Percentiles rank a stretch among this genome's conserved stretches.
These are phyloP conservation scores for Prunella vulgaris DNA, from an alignment of 257 asterid species.

Conservation along the genomic window DNA sequence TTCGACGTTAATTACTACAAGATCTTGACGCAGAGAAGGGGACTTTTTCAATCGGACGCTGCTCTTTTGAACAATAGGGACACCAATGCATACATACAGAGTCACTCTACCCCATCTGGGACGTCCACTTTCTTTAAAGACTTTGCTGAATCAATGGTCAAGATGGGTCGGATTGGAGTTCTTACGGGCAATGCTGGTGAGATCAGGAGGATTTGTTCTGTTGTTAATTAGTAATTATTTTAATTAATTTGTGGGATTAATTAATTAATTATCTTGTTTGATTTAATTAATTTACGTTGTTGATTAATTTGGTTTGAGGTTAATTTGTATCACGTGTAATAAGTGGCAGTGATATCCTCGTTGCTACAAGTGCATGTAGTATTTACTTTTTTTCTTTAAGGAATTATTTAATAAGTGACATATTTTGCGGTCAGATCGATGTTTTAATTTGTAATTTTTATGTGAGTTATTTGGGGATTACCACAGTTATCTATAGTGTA, in stretches of 20 bases:
- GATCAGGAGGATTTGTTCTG: slow-evolving; percentile 41
- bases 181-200: slow-evolving; percentile 41
- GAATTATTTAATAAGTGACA: background rate
- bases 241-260: background rate
- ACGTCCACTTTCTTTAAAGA: slow-evolving; percentile 25
- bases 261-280: background rate
- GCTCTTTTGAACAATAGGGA: slow-evolving; percentile 31
- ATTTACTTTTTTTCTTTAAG: background rate
- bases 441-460: too few species aligned
- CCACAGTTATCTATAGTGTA: too few species aligned
- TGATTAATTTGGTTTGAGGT: background rate
- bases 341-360: background rate
- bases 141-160: slow-evolving; percentile 44
- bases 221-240: slow-evolving; percentile 18
- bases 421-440: background rate
- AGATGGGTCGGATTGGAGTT: slow-evolving; percentile 39
- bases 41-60: slow-evolving; percentile 43
- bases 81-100: slow-evolving; percentile 29
- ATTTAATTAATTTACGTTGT: background rate
- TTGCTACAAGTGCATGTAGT: background rate
- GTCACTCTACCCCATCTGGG: slow-evolving; percentile 9
- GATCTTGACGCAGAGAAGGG: slow-evolving; percentile 22
- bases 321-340: background rate
- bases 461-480: too few species aligned
- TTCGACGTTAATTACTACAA: slow-evolving; percentile 40